A percentile compares a stretch with the other conserved stretches of the same genome.
These are phyloP conservation scores for Noccaea caerulescens DNA, from an alignment of 345 rosid genomes.

Conservation along the genomic window DNA sequence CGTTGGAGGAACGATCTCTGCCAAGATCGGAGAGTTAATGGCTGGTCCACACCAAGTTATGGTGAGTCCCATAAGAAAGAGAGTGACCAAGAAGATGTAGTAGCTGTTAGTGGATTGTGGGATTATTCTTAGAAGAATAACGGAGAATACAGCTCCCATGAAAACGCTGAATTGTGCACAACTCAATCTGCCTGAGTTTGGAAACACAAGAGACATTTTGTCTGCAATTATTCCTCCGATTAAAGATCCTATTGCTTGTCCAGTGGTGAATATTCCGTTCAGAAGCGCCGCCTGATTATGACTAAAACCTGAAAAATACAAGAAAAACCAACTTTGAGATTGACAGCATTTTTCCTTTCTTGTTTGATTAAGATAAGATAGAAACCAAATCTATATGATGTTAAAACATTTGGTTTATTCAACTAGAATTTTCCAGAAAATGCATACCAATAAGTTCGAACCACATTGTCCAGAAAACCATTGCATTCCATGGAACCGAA, in stretches of 20 bases:
- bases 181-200: constrained; percentile 69
- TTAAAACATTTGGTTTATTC: not conserved
- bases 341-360: not conserved
- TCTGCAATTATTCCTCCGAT: constrained; percentile 81
- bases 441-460: constrained; percentile 82
- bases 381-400: no score
- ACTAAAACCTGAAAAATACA: constrained; percentile 56
- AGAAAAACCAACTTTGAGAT: not conserved
- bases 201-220: constrained; percentile 56
- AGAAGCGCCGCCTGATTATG: constrained; percentile 74
- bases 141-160: constrained; percentile 84
- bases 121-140: constrained; percentile 64
- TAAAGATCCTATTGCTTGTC: constrained; percentile 73
- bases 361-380: not conserved
- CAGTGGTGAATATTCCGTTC: constrained; percentile 64
- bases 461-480: constrained; percentile 95
- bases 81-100: constrained; percentile 60
- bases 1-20: constrained; percentile 79
- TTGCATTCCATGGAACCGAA: constrained; percentile 84
- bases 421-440: not conserved
- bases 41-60: constrained; percentile 87
- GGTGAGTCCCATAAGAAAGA: constrained; percentile 73
- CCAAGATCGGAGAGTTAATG: constrained; percentile 80
- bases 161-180: constrained; percentile 87
- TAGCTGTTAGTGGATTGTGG: constrained; percentile 69